Base-by-base conservation (phyloP, 768 basidiomycete species). In the Rhodotorula graminis region DNA sequence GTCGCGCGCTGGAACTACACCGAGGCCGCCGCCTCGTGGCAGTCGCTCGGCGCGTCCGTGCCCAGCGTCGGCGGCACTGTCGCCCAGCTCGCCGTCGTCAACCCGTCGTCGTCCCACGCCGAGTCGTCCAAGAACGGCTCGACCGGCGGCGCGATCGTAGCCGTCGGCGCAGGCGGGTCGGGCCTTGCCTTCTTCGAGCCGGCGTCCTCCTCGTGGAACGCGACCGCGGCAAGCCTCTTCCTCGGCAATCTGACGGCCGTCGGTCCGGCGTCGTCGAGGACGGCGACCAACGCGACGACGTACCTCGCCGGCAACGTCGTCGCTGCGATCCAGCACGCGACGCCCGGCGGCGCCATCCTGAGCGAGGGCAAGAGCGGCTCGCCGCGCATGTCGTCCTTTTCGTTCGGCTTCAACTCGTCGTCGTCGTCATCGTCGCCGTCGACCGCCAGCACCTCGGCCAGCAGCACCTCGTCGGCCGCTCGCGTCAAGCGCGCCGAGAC, bases 251-350 rank as follows among this genome's bases (percentile, higher is more conserved):
- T 82, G 23, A 78, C 78, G 2, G 73, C 77, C 0, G 72, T 78
- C 6, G 75, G 60, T 14, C 9, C 69, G 2, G 33, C 68, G 18
- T 0, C 47, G 9, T 56, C 37, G 29, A 29, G 21, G 29, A 55
- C 62, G 7, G 23, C 18, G 1, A 21, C 64, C 29, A 76, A 67
- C 23, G 68, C 72, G 21, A 73, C 76, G n/a, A 71, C 69, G 3
- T 76, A 73, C 64, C 50, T 93, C 44, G 82, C 85, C 42, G 91
- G 91, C 29, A 85, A 83, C 67, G 85, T 94, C 81, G 82, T 87
- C 1, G 86, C 92, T 72, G 83, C 91, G 29, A 84, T 85, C 52
- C 57, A 61, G 53, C 47, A 60, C 31, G 61, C 57, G 4, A 64
- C 71, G 0, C 82, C 86, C 65, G 85, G 85, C 57, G 89, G 89